Conservation (phyloP, 768 basidiomycete genomes). For the Serendipita sp. region DNA sequence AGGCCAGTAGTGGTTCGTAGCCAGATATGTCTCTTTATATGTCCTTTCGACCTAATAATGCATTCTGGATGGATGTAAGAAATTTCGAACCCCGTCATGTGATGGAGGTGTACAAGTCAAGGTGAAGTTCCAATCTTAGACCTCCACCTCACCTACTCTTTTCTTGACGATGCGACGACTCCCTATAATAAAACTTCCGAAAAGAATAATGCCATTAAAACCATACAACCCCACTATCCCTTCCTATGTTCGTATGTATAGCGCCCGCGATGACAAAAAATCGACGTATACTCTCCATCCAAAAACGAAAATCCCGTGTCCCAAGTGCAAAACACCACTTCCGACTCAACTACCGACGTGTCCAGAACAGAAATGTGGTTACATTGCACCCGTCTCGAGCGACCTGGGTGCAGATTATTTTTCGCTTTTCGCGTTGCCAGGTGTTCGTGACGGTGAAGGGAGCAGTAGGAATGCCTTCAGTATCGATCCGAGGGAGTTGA, state of each 20-base stretch:
- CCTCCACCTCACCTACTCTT: neutral
- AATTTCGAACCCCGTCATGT: too few species aligned
- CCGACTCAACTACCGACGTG: conserved; percentile 61
- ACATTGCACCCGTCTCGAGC: conserved; percentile 42
- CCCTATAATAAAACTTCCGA: conserved; percentile 20
- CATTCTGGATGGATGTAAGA: too few species aligned
- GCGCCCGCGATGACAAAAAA: too few species aligned
- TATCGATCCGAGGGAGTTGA: conserved; percentile 44
- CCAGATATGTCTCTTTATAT: too few species aligned
- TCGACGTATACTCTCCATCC: too few species aligned
- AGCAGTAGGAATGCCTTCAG: conserved; percentile 41
- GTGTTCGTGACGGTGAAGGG: conserved; percentile 13
- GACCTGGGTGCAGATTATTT: conserved; percentile 37
- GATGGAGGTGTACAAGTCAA: too few species aligned
- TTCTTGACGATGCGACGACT: conserved; percentile 15
- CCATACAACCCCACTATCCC: too few species aligned
- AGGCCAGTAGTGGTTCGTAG: too few species aligned
- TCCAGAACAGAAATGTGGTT: conserved; percentile 38
- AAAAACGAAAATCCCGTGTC: conserved; percentile 25
- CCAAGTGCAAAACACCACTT: conserved; percentile 44
- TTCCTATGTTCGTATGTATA: too few species aligned
- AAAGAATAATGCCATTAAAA: too few species aligned
- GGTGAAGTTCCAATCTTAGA: too few species aligned
- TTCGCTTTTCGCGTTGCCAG: conserved; percentile 49
- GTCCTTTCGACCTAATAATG: too few species aligned